Evolutionary conservation across 1,284 basidiomycete genomes (phyloP), one percentile per base, ranked within the genome.

Genomic region (Rhodotorula sp.): DNA sequence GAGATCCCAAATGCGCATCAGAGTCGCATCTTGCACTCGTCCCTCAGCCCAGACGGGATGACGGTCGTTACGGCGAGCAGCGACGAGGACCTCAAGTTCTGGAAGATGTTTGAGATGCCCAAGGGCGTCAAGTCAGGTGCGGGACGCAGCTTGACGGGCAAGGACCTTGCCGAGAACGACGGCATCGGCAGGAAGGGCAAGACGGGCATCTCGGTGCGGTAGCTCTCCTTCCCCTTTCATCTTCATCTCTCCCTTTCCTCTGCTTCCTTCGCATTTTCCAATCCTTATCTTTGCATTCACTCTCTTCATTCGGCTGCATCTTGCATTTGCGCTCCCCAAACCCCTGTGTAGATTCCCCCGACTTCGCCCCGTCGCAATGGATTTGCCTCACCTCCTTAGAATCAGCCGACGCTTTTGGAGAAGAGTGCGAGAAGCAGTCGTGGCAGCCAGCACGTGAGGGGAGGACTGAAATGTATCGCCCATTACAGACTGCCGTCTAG

Each of bases 51-150:
- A 2, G 89, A 88, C 24, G 94, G 94, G 0, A 92, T 93, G 75
- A 87, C 92, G 10, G 87, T 97, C 11, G 90, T 88, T 72, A 96
- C 94, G 0, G 92, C 90, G 24, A 92, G 91, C 1, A 90, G 89
- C 0, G 94, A 97, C 78, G 94, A 97, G 83, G 94, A 93, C 78
- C 83, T 97, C 76, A 96, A 96, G 82, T 92, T 94, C 80, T 92
- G 91, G 91, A 85, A 78, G 70, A 72, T 81, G 31, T 81, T 80
- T 70, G 80, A 81, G 61, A 28, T 64, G 72, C 68, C 61, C 22
- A 58, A 28, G 40, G 64, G 50, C 22, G 62, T 31, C 4, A 48
- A 18, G 15, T 68, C 59, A 3, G 64, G 55, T 4, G 56, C 61
- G 20, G 37, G 54, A 31, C 47, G 65, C 24, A 66, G 62, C 67